phyloP scores from a whole-genome alignment of 305 asterid genomes.

The Salvia sclarea region DNA sequence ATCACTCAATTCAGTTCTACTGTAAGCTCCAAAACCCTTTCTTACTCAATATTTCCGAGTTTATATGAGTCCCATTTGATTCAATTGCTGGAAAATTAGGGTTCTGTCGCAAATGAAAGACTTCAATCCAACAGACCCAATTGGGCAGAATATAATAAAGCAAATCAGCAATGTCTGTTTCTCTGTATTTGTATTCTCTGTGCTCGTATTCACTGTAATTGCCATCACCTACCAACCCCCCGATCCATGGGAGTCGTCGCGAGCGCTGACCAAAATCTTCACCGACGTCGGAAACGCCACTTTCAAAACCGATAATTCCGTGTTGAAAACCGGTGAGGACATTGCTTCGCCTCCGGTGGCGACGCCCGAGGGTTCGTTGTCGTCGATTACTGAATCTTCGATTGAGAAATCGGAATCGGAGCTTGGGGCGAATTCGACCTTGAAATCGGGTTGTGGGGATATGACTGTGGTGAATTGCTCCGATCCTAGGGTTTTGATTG shows the following conservation, averaged over 20 bases:
- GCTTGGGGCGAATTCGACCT: conserved; percentile 39
- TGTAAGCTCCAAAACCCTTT: conserved; percentile 25
- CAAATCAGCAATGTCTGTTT: conserved; percentile 64
- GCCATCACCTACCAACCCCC: conserved; percentile 95
- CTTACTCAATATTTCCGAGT: conserved; percentile 1
- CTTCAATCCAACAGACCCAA: conserved; percentile 44
- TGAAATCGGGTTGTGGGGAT: conserved; percentile 70
- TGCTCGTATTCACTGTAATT: conserved; percentile 60
- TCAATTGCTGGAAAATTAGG: conserved; percentile 18
- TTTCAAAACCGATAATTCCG: conserved; percentile 64
- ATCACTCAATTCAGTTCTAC: not conserved
- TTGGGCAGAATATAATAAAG: conserved; percentile 53
- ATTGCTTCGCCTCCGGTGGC: conserved; percentile 49
- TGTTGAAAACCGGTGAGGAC: conserved; percentile 94
- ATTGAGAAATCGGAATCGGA: conserved; percentile 66
- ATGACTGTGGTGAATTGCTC: conserved; percentile 63
- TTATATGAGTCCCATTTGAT: conserved; percentile 34
- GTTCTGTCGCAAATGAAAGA: conserved; percentile 47
- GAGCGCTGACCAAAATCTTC: conserved; percentile 51
- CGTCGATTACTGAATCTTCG: conserved; percentile 57
- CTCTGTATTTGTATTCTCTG: conserved; percentile 77
- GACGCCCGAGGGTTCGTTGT: conserved; percentile 39
- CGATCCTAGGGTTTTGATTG: conserved; percentile 65
- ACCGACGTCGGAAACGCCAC: conserved; percentile 58
- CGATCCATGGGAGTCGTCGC: conserved; percentile 90